These are phyloP conservation scores for Lagenidium sp. DNA, from an alignment of 352 stramenopile species.

Conservation along the genomic window DNA sequence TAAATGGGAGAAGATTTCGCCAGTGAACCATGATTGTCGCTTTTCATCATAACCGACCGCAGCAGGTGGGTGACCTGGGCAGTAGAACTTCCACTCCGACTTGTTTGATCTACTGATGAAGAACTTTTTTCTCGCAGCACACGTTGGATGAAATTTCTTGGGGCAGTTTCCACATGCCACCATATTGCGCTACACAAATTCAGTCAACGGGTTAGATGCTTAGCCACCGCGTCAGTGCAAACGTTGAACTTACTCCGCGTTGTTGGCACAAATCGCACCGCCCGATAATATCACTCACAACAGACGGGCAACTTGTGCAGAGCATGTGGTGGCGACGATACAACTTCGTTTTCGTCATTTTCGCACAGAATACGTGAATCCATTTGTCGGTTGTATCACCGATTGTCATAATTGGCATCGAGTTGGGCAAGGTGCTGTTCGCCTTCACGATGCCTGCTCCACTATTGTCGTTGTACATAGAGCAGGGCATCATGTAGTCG, in stretches of 20 bases:
- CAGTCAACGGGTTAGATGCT: neutral
- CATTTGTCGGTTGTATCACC: slow-evolving; percentile 16
- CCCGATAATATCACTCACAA: slow-evolving; percentile 12
- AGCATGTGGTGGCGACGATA: slow-evolving; percentile 59
- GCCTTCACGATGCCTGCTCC: neutral
- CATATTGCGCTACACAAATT: slow-evolving; percentile 29
- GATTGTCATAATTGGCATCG: slow-evolving; percentile 20
- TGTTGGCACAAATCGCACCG: slow-evolving; percentile 54
- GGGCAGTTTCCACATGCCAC: slow-evolving; percentile 42
- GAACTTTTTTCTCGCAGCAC: slow-evolving; percentile 51
- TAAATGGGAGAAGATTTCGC: slow-evolving; percentile 62
- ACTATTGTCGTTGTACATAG: neutral
- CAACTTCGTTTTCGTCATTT: slow-evolving; percentile 62
- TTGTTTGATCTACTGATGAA: slow-evolving; percentile 52
- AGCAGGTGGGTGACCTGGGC: slow-evolving; percentile 44
- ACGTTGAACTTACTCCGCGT: slow-evolving; percentile 30
- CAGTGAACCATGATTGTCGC: slow-evolving; percentile 70
- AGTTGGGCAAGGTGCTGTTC: neutral
- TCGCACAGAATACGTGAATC: slow-evolving; percentile 74
- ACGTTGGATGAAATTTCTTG: slow-evolving; percentile 70
- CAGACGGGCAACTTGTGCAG: slow-evolving; percentile 22
- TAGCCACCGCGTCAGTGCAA: no score
- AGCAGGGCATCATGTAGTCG: slow-evolving; percentile 79
- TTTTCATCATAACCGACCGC: slow-evolving; percentile 63
- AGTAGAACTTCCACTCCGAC: slow-evolving; percentile 74